Conservation (phyloP, 2,329 filamentous ascomycete genomes). For the Colletotrichum graminicola region DNA sequence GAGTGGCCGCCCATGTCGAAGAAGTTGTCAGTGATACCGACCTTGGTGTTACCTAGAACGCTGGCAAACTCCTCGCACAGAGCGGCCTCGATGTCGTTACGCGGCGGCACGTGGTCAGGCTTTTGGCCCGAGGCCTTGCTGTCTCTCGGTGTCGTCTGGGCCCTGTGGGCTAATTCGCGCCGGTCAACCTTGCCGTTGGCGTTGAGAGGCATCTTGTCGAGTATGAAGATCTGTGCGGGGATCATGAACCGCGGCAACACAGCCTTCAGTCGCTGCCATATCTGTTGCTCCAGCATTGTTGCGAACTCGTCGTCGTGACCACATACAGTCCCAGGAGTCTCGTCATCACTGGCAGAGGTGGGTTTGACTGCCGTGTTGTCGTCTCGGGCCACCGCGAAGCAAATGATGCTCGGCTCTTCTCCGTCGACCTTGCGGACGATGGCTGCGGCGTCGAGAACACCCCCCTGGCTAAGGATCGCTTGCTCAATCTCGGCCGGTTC, state of each 20-base stretch:
- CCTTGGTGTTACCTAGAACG: slow-evolving; percentile 8
- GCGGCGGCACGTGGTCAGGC: slow-evolving; percentile 8
- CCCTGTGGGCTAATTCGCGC: slow-evolving; percentile 17
- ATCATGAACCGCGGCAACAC: slow-evolving; percentile 43
- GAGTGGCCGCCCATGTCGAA: slow-evolving; percentile 40
- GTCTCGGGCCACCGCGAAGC: not conserved
- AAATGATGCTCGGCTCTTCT: slow-evolving; percentile 3
- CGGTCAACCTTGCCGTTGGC: slow-evolving; percentile 43
- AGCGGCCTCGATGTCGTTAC: slow-evolving; percentile 22
- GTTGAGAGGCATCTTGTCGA: slow-evolving; percentile 42
- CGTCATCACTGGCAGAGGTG: not conserved
- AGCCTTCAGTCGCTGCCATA: slow-evolving; percentile 17
- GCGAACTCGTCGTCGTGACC: not conserved
- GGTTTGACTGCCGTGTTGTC: not conserved
- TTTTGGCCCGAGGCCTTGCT: slow-evolving; percentile 5
- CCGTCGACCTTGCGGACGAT: not conserved
- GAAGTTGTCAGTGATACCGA: slow-evolving; percentile 31
- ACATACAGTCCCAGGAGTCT: not conserved
- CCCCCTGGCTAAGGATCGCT: not conserved
- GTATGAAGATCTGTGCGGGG: slow-evolving; percentile 23
- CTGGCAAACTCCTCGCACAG: slow-evolving; percentile 35
- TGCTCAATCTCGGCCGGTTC: slow-evolving; percentile 20
- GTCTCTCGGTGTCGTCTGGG: not conserved
- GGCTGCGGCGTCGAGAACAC: slow-evolving; percentile 8
- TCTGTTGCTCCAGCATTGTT: slow-evolving; percentile 6